Evolutionary conservation across 1,139 yeast species (phyloP).

Genomic region (Scheffersomyces lignicola): DNA sequence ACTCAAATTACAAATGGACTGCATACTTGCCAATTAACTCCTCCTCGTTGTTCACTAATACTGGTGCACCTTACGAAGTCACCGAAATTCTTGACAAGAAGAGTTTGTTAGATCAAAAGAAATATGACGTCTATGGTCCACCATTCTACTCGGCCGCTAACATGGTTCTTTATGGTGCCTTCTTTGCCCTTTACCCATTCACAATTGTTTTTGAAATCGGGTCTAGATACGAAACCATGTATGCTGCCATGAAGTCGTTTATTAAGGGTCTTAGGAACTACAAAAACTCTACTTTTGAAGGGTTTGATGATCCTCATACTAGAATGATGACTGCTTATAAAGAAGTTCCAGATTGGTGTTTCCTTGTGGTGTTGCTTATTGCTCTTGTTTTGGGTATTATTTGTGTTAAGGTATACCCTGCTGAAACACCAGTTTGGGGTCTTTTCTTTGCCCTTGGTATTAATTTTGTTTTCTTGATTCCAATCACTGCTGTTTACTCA

Average conservation of each 20-base stretch:
- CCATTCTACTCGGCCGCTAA: conserved; percentile 41
- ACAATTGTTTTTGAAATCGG: conserved; percentile 46
- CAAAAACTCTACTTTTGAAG: conserved; percentile 16
- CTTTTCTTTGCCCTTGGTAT: conserved; percentile 57
- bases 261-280: conserved; percentile 10
- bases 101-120: conserved; percentile 38
- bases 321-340: conserved; percentile 54
- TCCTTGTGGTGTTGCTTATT: conserved; percentile 43
- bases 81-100: conserved; percentile 36
- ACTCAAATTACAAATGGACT: conserved; percentile 50
- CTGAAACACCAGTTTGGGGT: conserved; percentile 58
- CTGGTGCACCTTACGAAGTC: conserved; percentile 44
- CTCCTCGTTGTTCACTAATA: conserved; percentile 44
- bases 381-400: conserved; percentile 52
- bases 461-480: conserved; percentile 56
- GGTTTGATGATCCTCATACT: conserved; percentile 51
- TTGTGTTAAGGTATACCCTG: conserved; percentile 46
- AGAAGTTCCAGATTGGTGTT: conserved; percentile 69
- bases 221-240: conserved; percentile 25
- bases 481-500: conserved; percentile 55
- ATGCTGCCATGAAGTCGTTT: conserved; percentile 13
- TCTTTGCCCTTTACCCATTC: conserved; percentile 59
- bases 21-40: conserved; percentile 57
- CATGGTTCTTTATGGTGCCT: conserved; percentile 54
- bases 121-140: conserved; percentile 49